Base-by-base conservation (phyloP, 78 protist genomes). In the Dictyostelium intermedium region DNA sequence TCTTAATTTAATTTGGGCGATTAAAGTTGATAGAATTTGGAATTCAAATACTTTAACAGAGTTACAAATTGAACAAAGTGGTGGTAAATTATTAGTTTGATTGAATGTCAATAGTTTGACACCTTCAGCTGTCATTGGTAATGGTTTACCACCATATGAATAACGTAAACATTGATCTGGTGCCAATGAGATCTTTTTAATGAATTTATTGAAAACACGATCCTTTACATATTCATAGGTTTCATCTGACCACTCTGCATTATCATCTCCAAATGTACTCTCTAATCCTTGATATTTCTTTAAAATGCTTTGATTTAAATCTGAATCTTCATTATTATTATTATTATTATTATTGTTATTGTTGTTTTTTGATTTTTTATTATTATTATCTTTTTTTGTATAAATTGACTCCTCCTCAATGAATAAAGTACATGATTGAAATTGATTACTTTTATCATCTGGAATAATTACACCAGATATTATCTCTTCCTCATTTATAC, bases 181-280 rank as follows among this genome's bases (percentile, higher is more conserved):
- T 56, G 83, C 47, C 7, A n/a, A 53, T 13, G 45, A 11, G 3
- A 87, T 53, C 73, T 79, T 77, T 50, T 87, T 87, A 7, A 87
- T 32, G 66, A 87, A 87, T 45, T 87, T 87, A 66, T 47, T 87
- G 27, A 87, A 87, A 23, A 66, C 80, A 60, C 93, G 66, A 53
- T 87, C 93, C 23, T 87, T 77, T 5, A 87, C 93, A 87, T 87
- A 87, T 79, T 87, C 93, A 79, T 87, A 87, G 27, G 85, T 53
- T 66, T 87, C 93, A 32, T 73, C 73, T 34, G 93, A 87, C 93
- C 93, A 87, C 20, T 77, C 93, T 14, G 50, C 61, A 7, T 27
- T 25, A 2, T 87, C 93, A 25, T 53, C 80, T 13, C 47, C 47
- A 50, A 56, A 43, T 16, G 80, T 85, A 32, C 34, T 53, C 30